Evolutionary conservation across 441 rosid species (phyloP).

Genomic region (Croton setiger): DNA sequence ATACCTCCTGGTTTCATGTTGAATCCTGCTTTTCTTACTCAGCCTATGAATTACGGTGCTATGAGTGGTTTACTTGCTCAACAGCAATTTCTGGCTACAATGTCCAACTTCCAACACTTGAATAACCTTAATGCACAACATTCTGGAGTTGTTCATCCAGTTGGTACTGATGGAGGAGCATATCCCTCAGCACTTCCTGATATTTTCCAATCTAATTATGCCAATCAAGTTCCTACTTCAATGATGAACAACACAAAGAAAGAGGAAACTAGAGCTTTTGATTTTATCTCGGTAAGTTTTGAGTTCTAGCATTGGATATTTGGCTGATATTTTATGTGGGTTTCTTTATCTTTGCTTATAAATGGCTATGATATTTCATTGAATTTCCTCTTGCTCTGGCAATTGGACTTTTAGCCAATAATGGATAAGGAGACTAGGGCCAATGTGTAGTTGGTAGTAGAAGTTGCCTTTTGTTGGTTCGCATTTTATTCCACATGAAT

Average conservation of each 20-base stretch:
- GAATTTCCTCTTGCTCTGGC: neutral
- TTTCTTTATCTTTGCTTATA: neutral
- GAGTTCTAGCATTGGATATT: slow-evolving; percentile 10
- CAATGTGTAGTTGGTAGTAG: no score
- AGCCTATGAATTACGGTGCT: slow-evolving; percentile 64
- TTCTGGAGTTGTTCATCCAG: slow-evolving; percentile 32
- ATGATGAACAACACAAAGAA: slow-evolving; percentile 62
- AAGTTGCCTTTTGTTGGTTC: no score
- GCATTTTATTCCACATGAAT: no score
- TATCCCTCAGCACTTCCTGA: slow-evolving; percentile 67
- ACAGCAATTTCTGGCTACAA: slow-evolving; percentile 76
- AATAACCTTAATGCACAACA: slow-evolving; percentile 52
- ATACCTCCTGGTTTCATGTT: slow-evolving; percentile 63
- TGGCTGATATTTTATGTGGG: neutral
- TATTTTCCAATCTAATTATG: slow-evolving; percentile 71
- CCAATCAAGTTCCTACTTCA: slow-evolving; percentile 55
- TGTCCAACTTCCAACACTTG: slow-evolving; percentile 73
- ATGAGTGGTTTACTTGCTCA: slow-evolving; percentile 75
- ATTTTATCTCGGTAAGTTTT: slow-evolving; percentile 87
- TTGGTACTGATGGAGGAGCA: slow-evolving; percentile 38
- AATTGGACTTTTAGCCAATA: no score
- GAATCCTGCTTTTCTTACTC: slow-evolving; percentile 64
- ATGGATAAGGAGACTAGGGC: no score
- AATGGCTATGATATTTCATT: neutral
- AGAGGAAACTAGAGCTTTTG: slow-evolving; percentile 91